phyloP scores from a whole-genome alignment of 139 green algal species.

The Astrephomene gubernaculifera region DNA sequence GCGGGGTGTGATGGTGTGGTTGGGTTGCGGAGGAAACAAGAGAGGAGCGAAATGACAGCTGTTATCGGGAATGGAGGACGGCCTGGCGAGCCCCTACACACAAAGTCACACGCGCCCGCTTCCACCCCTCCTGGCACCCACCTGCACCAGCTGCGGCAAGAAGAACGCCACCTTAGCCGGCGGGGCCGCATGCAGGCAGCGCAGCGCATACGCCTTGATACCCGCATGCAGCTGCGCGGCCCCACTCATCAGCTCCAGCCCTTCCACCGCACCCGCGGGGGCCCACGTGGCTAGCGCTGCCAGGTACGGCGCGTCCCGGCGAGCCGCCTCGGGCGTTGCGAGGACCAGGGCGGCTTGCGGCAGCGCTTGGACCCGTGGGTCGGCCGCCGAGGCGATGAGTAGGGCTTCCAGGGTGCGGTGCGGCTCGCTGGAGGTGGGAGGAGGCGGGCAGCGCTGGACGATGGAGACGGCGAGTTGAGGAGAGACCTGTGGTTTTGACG shows the following conservation, averaged over 20 bases:
- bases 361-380: constrained; percentile 45
- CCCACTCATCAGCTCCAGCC: constrained; percentile 73
- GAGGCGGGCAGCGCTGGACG: constrained; percentile 52
- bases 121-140: not conserved
- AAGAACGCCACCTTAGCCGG: constrained; percentile 83
- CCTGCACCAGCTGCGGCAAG: constrained; percentile 95
- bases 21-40: too few relatives aligned
- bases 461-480: constrained; percentile 69
- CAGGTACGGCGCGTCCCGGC: constrained; percentile 45
- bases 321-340: constrained; percentile 53
- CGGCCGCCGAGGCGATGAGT: not conserved
- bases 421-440: not conserved
- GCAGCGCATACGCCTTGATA: constrained; percentile 62
- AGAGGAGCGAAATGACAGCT: too few relatives aligned
- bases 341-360: constrained; percentile 69
- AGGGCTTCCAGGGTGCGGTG: constrained; percentile 7
- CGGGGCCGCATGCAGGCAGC: constrained; percentile 58
- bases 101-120: not conserved
- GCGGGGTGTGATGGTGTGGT: too few relatives aligned
- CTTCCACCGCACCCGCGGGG: constrained; percentile 65
- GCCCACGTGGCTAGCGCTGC: constrained; percentile 66
- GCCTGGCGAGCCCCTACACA: too few relatives aligned
- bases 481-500: constrained; percentile 47
- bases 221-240: constrained; percentile 46
- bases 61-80: too few relatives aligned